phyloP scores from a whole-genome alignment of 106 monocot genomes.

The Cymbidium sinense region DNA sequence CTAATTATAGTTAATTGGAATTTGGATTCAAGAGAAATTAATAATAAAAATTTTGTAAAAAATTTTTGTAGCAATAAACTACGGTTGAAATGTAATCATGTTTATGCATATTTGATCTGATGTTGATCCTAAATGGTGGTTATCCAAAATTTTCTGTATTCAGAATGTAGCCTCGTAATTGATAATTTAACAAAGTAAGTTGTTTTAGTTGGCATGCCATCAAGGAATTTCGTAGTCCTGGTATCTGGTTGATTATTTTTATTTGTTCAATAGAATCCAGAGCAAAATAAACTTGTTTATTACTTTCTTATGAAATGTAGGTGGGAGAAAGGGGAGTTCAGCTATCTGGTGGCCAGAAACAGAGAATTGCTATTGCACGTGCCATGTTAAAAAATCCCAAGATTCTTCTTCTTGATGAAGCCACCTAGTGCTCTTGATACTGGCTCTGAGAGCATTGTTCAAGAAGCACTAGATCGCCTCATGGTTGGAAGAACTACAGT shows the following conservation, averaged over 20 bases:
- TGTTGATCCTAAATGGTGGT: background rate
- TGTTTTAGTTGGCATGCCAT: background rate
- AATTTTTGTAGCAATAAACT: too few relatives aligned
- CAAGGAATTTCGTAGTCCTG: background rate
- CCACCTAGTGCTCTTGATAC: constrained; percentile 92
- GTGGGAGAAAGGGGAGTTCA: constrained; percentile 93
- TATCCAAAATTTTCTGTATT: background rate
- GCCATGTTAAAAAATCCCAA: constrained; percentile 98
- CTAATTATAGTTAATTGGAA: too few relatives aligned
- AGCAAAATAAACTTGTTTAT: background rate
- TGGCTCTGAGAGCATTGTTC: constrained; percentile 88
- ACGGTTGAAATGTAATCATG: background rate
- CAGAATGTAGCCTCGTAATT: background rate
- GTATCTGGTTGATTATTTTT: background rate
- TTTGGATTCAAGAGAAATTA: too few relatives aligned
- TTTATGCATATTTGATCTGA: background rate
- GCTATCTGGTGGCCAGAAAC: constrained; percentile 97
- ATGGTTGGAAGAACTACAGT: constrained; percentile 99
- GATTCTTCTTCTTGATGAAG: constrained; percentile 95
- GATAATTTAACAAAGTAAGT: background rate
- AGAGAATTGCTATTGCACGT: constrained; percentile 91
- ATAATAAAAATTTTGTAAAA: too few relatives aligned
- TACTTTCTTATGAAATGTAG: constrained; percentile 21
- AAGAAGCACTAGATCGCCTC: constrained; percentile 92
- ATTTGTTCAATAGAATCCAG: background rate